These are phyloP conservation scores for Symbiodinium natans DNA, from an alignment of 73 alveolate genomes.

Conservation along the genomic window DNA sequence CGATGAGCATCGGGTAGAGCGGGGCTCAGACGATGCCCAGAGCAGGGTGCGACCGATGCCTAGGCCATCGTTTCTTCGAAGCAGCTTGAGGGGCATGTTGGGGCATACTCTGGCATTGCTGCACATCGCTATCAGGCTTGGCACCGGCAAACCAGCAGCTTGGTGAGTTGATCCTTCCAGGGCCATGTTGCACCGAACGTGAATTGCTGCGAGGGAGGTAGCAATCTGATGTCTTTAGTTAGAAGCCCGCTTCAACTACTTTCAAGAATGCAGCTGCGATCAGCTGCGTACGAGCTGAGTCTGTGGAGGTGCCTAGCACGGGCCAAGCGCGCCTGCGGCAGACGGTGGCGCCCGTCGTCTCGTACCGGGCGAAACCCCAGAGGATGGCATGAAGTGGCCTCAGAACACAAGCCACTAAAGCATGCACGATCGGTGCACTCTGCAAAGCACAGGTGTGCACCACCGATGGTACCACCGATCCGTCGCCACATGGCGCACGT, in stretches of 20 bases:
- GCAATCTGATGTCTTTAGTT: too few species aligned
- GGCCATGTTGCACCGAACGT: neutral
- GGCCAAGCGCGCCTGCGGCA: slow-evolving; percentile 1
- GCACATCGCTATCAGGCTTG: neutral
- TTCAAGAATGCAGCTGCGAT: too few species aligned
- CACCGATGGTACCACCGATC: too few species aligned
- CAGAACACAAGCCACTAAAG: neutral
- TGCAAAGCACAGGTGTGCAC: too few species aligned
- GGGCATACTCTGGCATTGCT: neutral
- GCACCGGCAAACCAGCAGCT: neutral
- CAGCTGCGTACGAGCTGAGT: neutral
- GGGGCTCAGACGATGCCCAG: slow-evolving; percentile 38
- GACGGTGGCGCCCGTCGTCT: slow-evolving; percentile 60
- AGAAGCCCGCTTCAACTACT: too few species aligned
- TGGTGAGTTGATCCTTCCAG: neutral
- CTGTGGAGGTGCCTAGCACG: neutral
- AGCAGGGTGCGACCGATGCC: slow-evolving; percentile 53
- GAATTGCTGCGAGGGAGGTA: too few species aligned
- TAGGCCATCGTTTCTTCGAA: too few species aligned
- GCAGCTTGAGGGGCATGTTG: too few species aligned
- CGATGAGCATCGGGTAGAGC: too few species aligned
- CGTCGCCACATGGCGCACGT: too few species aligned
- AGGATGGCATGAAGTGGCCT: slow-evolving; percentile 75
- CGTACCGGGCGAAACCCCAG: slow-evolving; percentile 84
- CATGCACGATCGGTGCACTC: too few species aligned